Percentiles rank a stretch among this genome's conserved stretches.
phyloP scores from a whole-genome alignment of 306 rosid genomes.

The Leucaena leucocephala region DNA sequence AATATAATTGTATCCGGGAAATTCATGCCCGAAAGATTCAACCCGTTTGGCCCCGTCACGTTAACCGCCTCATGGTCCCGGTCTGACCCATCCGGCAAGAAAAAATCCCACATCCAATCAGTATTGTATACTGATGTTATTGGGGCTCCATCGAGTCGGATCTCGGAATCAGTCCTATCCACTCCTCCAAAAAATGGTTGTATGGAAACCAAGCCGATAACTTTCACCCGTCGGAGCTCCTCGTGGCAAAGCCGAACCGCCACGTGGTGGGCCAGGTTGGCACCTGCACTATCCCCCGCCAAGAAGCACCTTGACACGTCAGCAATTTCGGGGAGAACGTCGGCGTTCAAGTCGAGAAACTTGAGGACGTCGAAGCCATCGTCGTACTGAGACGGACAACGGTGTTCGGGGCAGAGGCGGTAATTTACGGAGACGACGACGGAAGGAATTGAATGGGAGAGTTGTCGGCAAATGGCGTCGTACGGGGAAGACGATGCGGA shows the following conservation, averaged over 20 bases:
- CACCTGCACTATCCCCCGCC: constrained; percentile 69
- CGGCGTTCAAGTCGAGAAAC: constrained; percentile 35
- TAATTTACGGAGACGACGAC: constrained; percentile 61
- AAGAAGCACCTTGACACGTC: constrained; percentile 49
- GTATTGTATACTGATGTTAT: constrained; percentile 37
- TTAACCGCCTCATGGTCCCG: constrained; percentile 44
- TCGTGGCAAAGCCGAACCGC: constrained; percentile 34
- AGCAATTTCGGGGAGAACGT: constrained; percentile 39
- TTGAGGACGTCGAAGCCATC: constrained; percentile 57
- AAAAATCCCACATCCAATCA: constrained; percentile 58
- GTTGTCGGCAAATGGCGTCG: constrained; percentile 43
- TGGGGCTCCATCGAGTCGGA: constrained; percentile 28
- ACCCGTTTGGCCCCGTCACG: constrained; percentile 48
- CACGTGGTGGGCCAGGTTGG: constrained; percentile 63
- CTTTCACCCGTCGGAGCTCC: neutral
- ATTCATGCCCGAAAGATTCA: constrained; percentile 38
- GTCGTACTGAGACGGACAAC: constrained; percentile 61
- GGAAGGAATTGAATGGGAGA: constrained; percentile 43
- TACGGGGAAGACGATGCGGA: constrained; percentile 26
- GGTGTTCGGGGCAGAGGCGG: constrained; percentile 60
- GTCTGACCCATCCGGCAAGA: constrained; percentile 36
- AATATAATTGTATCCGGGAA: constrained; percentile 52
- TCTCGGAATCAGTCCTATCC: constrained; percentile 56
- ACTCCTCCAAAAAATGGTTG: constrained; percentile 73
- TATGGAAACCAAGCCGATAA: constrained; percentile 47